Conservation (phyloP, 257 asterid genomes). For the Rhazya stricta region DNA sequence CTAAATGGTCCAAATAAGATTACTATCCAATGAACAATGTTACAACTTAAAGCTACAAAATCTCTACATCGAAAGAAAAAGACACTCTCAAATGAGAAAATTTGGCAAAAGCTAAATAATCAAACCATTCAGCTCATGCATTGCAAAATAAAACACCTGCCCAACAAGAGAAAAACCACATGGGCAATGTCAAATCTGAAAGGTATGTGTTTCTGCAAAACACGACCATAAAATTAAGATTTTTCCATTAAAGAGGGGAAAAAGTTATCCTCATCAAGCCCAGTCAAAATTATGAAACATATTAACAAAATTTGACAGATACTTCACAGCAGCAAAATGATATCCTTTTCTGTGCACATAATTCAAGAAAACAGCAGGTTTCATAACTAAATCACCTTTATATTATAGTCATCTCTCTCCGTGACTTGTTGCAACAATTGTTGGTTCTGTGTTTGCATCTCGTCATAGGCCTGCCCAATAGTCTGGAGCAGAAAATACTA, state of each 20-base stretch:
- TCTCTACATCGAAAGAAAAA: background rate
- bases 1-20: too few relatives aligned
- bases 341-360: background rate
- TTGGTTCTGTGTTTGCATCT: conserved; percentile 95
- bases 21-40: background rate
- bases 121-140: background rate
- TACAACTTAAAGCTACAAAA: background rate
- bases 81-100: background rate
- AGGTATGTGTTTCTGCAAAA: background rate
- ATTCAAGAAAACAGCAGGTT: background rate
- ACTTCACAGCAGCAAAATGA: background rate
- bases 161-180: background rate
- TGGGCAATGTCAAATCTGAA: background rate
- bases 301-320: background rate
- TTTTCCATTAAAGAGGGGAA: background rate
- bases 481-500: conserved; percentile 56
- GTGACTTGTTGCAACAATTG: conserved; percentile 93
- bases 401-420: conserved; percentile 91
- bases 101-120: background rate
- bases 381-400: conserved; percentile 49
- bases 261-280: background rate
- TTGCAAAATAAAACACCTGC: background rate
- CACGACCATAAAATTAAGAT: background rate
- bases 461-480: conserved; percentile 95
- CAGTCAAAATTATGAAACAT: background rate